phyloP scores from a whole-genome alignment of 306 rosid genomes.

The Vigna hirtella region DNA sequence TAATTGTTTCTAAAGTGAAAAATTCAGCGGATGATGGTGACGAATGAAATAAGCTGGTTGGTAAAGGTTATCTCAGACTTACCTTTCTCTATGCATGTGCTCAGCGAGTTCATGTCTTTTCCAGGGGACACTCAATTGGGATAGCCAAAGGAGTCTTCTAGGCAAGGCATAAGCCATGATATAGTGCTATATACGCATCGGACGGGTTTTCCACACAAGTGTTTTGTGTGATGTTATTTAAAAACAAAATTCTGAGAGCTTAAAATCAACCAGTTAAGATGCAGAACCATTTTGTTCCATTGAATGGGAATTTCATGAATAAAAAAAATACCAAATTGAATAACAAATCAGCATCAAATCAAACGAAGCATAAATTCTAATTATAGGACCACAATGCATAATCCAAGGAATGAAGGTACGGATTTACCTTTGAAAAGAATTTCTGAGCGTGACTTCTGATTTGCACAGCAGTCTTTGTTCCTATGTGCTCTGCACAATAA shows the following conservation, averaged over 20 bases:
- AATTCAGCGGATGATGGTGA: background rate
- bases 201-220: background rate
- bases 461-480: constrained; percentile 99
- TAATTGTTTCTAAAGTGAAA: background rate
- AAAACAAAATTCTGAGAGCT: constrained; percentile 17
- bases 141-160: background rate
- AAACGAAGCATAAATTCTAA: constrained; percentile 35
- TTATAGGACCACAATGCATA: constrained; percentile 33
- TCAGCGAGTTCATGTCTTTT: background rate
- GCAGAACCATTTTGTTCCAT: background rate
- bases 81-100: background rate
- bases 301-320: constrained; percentile 21
- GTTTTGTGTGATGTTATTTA: background rate
- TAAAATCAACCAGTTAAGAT: constrained; percentile 27
- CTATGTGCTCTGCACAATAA: constrained; percentile 84
- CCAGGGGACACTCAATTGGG: background rate
- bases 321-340: constrained; percentile 2
- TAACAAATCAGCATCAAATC: constrained; percentile 23
- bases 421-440: constrained; percentile 93
- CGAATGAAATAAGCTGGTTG: background rate
- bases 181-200: background rate
- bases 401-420: constrained; percentile 57
- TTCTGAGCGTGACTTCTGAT: constrained; percentile 99
- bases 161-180: background rate
- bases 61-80: background rate